These are phyloP conservation scores for Mycena maculata DNA, from an alignment of 768 basidiomycete species.

Conservation along the genomic window DNA sequence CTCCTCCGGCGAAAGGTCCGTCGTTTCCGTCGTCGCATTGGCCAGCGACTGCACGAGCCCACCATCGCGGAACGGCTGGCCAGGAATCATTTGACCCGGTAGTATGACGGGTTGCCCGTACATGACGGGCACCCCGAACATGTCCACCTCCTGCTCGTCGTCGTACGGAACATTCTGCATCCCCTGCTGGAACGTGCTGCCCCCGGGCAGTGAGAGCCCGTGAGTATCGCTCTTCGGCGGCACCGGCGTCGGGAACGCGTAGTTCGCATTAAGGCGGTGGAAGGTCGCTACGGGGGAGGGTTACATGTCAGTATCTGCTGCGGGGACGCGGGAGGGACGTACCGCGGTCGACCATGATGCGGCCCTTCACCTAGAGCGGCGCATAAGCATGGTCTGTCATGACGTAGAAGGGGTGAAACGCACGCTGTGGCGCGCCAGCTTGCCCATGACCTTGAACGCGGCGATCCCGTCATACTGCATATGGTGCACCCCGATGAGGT, in stretches of 20 bases:
- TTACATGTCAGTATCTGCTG: neutral
- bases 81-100: neutral
- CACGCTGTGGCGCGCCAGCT: conserved; percentile 63
- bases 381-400: neutral
- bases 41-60: conserved; percentile 37
- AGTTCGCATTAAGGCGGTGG: conserved; percentile 62
- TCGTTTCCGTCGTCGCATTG: conserved; percentile 30
- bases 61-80: conserved; percentile 16
- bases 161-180: too few relatives aligned
- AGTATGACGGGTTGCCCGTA: conserved; percentile 38
- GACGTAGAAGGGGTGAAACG: conserved; percentile 28
- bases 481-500: conserved; percentile 67
- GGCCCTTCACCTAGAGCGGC: conserved; percentile 56
- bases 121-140: conserved; percentile 24
- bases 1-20: conserved; percentile 59
- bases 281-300: conserved; percentile 52
- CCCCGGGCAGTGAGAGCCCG: neutral
- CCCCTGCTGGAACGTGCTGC: too few relatives aligned
- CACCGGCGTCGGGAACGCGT: conserved; percentile 55
- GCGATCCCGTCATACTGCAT: conserved; percentile 67
- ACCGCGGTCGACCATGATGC: conserved; percentile 73
- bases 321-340: conserved; percentile 18
- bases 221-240: conserved; percentile 39
- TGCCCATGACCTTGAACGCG: conserved; percentile 49
- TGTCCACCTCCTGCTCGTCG: too few relatives aligned